Conservation (phyloP, 2,329 filamentous ascomycete genomes). For the Botryotinia convoluta region DNA sequence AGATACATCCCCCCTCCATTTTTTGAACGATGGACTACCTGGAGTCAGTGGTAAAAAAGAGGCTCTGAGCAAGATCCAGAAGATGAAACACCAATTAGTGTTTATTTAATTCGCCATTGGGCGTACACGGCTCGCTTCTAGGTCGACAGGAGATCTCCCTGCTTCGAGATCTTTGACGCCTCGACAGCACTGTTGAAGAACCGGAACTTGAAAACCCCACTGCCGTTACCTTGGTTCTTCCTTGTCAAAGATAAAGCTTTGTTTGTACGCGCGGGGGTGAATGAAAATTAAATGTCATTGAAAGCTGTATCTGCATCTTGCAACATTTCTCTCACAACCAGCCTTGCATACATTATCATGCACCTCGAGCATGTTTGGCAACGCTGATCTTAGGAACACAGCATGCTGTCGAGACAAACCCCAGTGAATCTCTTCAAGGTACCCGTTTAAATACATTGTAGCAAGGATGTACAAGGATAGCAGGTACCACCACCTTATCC, state of each 20-base stretch:
- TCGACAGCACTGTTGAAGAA: constrained; percentile 5
- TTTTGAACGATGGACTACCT: neutral
- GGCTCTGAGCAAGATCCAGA: neutral
- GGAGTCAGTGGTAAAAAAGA: neutral
- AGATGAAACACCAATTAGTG: constrained; percentile 1
- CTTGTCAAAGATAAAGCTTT: constrained; percentile 1
- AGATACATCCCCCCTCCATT: neutral
- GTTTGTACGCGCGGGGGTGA: constrained; percentile 7
- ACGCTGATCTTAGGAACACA: constrained; percentile 21
- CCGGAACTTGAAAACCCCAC: neutral
- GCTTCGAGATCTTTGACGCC: neutral
- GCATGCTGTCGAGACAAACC: constrained; percentile 16
- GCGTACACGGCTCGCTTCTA: constrained; percentile 3
- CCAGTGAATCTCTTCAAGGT: constrained; percentile 15
- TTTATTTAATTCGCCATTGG: neutral
- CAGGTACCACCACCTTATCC: constrained; percentile 19
- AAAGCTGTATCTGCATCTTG: neutral
- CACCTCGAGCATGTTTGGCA: constrained; percentile 17
- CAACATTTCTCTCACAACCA: constrained; percentile 2
- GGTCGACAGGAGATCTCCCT: neutral
- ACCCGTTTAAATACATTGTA: neutral
- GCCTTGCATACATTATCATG: constrained; percentile 23
- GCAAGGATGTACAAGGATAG: constrained; percentile 22
- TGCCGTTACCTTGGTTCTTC: neutral
- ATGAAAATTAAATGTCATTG: neutral